Evolutionary conservation across 1,284 basidiomycete genomes (phyloP).

Genomic region (Irpex sp.): DNA sequence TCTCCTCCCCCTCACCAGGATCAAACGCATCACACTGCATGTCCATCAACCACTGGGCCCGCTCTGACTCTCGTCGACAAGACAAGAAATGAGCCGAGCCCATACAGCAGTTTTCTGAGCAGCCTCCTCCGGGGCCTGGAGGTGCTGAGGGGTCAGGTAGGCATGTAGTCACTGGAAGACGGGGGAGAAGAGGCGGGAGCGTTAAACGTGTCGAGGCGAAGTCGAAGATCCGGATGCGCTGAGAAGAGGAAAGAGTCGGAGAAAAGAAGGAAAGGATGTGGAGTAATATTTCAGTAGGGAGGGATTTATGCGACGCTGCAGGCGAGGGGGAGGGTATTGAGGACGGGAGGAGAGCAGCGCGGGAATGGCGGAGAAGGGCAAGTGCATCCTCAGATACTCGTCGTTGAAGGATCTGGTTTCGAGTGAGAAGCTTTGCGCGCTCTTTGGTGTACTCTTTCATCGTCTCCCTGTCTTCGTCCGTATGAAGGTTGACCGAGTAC

Average conservation of each 20-base stretch:
- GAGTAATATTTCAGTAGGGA: slow-evolving; percentile 61
- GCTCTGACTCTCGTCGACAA: slow-evolving; percentile 39
- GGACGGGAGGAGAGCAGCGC: slow-evolving; percentile 41
- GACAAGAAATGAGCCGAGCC: slow-evolving; percentile 33
- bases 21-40: slow-evolving; percentile 20
- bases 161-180: slow-evolving; percentile 23
- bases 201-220: slow-evolving; percentile 53
- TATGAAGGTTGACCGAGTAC: slow-evolving; percentile 38
- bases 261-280: slow-evolving; percentile 55
- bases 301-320: slow-evolving; percentile 21
- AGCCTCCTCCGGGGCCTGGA: slow-evolving; percentile 18
- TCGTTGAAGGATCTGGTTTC: slow-evolving; percentile 16
- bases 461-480: slow-evolving; percentile 19
- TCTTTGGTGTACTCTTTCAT: slow-evolving; percentile 16
- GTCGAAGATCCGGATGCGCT: slow-evolving; percentile 51
- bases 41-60: slow-evolving; percentile 38
- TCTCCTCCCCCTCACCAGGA: background rate
- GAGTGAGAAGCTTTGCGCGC: slow-evolving; percentile 36
- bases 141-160: slow-evolving; percentile 33
- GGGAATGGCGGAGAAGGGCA: slow-evolving; percentile 46
- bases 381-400: slow-evolving; percentile 18
- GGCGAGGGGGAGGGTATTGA: slow-evolving; percentile 12
- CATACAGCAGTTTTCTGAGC: slow-evolving; percentile 32
- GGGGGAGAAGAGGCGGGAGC: slow-evolving; percentile 46
- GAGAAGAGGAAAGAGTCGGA: slow-evolving; percentile 52